Evolutionary conservation across 2,329 filamentous ascomycete genomes (phyloP), one percentile per base, ranked within the genome.

Genomic region (Fusarium nurragi): DNA sequence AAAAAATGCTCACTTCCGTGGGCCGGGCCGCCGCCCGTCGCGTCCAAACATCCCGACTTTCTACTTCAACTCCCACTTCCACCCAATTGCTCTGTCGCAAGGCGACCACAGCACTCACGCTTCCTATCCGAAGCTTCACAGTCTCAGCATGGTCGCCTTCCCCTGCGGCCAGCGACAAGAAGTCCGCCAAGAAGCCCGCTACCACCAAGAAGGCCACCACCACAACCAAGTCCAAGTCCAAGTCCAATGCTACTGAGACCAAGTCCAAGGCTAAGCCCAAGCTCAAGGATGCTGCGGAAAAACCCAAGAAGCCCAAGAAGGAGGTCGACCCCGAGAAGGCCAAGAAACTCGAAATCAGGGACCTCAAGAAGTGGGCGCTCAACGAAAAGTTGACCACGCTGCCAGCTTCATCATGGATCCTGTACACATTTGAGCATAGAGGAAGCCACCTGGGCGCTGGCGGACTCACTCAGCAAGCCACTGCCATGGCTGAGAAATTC

Each of bases 311-410:
- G 70, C 54, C 59, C 25, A 74, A 73, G 72, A 79, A 77, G 77
- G 59, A 36, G 22, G 50, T 76, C 57, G 77, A 75, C 25, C 76
- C 77, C 2, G 80, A 82, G 73, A 65, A 60, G 45, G 13, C 48
- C 44, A 70, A 68, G 18, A 75, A 74, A 64, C 38, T 72, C 12
- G 68, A 76, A 61, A 62, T 78, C 45, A 68, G 57, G 41, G 68
- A 76, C 57, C 71, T 83, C 62, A 82, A 76, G 75, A 73, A 76
- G 70, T 69, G 63, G 62, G 78, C 81, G 9, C 70, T 86, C 50
- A 71, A 81, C 40, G 69, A 74, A 19, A 78, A 80, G 48, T 79
- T 80, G 12, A 73, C 73, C 52, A 16, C 4, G 19, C 70, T 77
- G 49, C 73, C 80, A 10, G 39, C 59, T 4, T 67, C 44, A 2